phyloP scores from a whole-genome alignment of 1,284 basidiomycete species.

The Cerioporus squamosus region DNA sequence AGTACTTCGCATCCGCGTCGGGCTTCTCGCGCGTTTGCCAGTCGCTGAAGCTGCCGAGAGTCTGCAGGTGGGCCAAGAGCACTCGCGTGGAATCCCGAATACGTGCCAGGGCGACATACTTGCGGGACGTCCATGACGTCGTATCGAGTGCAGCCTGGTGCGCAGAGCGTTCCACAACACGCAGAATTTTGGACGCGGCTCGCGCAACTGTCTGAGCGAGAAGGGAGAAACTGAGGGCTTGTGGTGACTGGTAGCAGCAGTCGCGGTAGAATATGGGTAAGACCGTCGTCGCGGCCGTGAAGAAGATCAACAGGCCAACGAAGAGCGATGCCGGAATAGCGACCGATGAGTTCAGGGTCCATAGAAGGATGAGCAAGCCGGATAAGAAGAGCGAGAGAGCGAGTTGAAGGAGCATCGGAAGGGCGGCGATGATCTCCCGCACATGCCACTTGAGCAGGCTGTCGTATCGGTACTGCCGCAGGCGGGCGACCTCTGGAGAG shows the following conservation, averaged over 20 bases:
- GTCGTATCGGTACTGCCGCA: conserved; percentile 23
- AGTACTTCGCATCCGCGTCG: conserved; percentile 5
- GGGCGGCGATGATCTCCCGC: conserved; percentile 14
- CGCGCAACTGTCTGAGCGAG: not conserved
- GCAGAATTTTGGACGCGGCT: not conserved
- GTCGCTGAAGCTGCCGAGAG: conserved; percentile 1
- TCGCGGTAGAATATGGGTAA: conserved; percentile 26
- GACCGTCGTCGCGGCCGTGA: conserved; percentile 26
- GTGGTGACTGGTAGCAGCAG: conserved; percentile 34
- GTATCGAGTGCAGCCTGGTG: not conserved
- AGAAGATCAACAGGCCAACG: conserved; percentile 19
- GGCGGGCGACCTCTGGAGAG: conserved; percentile 10
- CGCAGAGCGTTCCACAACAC: not conserved
- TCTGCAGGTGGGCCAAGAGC: not conserved
- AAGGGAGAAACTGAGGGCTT: conserved; percentile 23
- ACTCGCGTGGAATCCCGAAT: not conserved
- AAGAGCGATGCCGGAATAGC: conserved; percentile 18
- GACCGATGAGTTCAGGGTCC: conserved; percentile 13
- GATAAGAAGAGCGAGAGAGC: conserved; percentile 23
- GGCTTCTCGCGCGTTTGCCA: conserved; percentile 19
- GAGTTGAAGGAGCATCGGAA: conserved; percentile 22
- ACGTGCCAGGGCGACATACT: not conserved
- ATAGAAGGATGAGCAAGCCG: conserved; percentile 22
- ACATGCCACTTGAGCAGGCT: conserved; percentile 22
- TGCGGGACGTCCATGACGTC: not conserved